Percentiles rank a stretch among this genome's conserved stretches.
phyloP scores from a whole-genome alignment of 495 filamentous ascomycete genomes.

The Penicillium alfredii region DNA sequence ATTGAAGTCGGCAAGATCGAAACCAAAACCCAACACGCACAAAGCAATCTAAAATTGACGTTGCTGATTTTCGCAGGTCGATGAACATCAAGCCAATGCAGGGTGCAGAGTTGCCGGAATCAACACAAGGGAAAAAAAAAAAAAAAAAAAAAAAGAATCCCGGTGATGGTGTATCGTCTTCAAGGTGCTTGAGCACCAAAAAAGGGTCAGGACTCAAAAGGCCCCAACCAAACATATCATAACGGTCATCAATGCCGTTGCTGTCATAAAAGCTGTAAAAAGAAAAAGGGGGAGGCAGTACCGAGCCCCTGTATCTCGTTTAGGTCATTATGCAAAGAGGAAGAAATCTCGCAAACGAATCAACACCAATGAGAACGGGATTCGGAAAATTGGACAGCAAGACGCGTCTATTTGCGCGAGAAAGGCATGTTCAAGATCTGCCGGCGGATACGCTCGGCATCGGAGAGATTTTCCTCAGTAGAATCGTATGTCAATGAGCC shows the following conservation, averaged over 20 bases:
- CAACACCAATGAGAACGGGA: constrained; percentile 15
- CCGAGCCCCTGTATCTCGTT: constrained; percentile 29
- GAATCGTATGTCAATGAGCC: constrained; percentile 30
- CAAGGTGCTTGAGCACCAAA: too few relatives aligned
- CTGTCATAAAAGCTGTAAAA: constrained; percentile 27
- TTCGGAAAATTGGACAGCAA: constrained; percentile 8
- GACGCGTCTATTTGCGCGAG: constrained; percentile 25
- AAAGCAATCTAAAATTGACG: too few relatives aligned
- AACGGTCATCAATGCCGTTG: constrained; percentile 38
- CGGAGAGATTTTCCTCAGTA: constrained; percentile 37
- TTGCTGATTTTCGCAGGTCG: too few relatives aligned
- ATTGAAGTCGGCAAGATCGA: constrained; percentile 7
- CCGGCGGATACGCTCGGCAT: constrained; percentile 44
- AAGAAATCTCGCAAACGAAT: constrained; percentile 18
- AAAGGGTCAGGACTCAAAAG: too few relatives aligned
- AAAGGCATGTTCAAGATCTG: constrained; percentile 41
- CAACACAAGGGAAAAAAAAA: too few relatives aligned
- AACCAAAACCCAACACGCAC: too few relatives aligned
- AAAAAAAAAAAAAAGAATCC: too few relatives aligned
- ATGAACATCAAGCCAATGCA: too few relatives aligned
- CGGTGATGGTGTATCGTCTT: too few relatives aligned
- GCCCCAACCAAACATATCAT: constrained; percentile 21
- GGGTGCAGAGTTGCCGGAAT: too few relatives aligned
- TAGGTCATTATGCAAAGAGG: constrained; percentile 26
- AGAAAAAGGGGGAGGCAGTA: constrained; percentile 8